Percentiles rank a stretch among this genome's conserved stretches.
These are phyloP conservation scores for Cymodocea nodosa DNA, from an alignment of 116 monocot genomes.

Conservation along the genomic window DNA sequence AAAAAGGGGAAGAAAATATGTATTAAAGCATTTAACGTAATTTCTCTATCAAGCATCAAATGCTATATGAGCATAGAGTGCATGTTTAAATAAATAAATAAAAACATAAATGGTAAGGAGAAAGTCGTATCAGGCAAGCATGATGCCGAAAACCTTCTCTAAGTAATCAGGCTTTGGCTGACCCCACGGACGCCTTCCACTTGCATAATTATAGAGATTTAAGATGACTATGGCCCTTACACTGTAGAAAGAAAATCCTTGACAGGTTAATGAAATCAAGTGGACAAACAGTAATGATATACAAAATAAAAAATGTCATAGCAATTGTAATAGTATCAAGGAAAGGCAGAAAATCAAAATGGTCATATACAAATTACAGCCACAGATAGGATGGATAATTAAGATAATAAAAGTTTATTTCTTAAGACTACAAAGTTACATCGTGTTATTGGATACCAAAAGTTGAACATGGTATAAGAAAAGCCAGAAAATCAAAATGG, in stretches of 20 bases:
- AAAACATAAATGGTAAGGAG: not conserved
- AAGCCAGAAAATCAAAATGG: too few relatives aligned
- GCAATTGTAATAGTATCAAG: too few relatives aligned
- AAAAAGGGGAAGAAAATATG: constrained; percentile 4
- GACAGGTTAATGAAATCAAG: not conserved
- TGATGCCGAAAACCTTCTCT: constrained; percentile 41
- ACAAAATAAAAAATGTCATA: too few relatives aligned
- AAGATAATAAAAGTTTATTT: too few relatives aligned
- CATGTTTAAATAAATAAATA: not conserved
- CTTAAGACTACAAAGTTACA: not conserved
- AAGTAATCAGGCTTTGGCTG: constrained; percentile 66
- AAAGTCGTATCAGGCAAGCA: not conserved
- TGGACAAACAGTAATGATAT: too few relatives aligned
- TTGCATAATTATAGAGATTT: constrained; percentile 88
- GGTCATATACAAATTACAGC: too few relatives aligned
- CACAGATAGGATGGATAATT: too few relatives aligned
- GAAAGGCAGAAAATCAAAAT: not conserved
- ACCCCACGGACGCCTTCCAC: constrained; percentile 97
- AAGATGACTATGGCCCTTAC: constrained; percentile 78
- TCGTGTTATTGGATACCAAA: not conserved
- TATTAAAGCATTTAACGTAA: not conserved
- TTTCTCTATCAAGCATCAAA: not conserved
- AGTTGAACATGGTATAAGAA: not conserved
- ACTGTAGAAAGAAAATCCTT: constrained; percentile 34
- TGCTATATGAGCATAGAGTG: not conserved